Conservation (phyloP, 139 green algal species). For the Closterium sp. region DNA sequence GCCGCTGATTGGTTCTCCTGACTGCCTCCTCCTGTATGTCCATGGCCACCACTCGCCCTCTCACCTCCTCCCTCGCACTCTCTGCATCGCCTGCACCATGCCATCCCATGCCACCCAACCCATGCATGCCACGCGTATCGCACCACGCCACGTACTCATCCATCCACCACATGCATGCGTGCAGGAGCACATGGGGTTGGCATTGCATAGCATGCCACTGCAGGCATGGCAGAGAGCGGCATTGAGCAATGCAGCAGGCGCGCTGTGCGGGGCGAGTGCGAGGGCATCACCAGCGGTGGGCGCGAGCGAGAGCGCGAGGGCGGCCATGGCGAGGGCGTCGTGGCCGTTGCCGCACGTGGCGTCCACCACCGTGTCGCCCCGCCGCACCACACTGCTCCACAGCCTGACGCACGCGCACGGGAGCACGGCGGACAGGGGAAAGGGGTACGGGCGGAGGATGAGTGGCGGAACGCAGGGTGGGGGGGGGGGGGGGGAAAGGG, state of each 20-base stretch:
- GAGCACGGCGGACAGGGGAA: background rate
- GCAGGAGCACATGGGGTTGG: background rate
- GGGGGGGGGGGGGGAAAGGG: too few species aligned
- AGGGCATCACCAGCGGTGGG: background rate
- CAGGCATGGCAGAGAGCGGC: too few species aligned
- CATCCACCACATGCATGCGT: background rate
- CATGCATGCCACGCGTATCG: too few species aligned
- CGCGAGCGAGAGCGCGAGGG: background rate
- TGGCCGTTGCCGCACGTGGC: constrained; percentile 45
- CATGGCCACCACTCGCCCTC: constrained; percentile 15
- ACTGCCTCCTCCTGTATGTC: constrained; percentile 15
- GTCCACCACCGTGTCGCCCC: constrained; percentile 39
- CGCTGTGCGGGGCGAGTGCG: background rate
- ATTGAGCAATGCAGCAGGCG: too few species aligned
- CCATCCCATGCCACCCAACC: too few species aligned
- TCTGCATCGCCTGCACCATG: background rate
- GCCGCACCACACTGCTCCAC: constrained; percentile 41
- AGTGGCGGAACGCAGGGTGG: background rate
- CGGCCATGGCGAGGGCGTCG: constrained; percentile 28
- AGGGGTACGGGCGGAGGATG: background rate
- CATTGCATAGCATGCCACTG: background rate
- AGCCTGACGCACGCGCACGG: background rate
- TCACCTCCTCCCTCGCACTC: background rate
- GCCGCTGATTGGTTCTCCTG: background rate
- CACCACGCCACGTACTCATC: background rate